Base-by-base conservation (phyloP, 208 protist genomes). In the Crithidia fasciculata region DNA sequence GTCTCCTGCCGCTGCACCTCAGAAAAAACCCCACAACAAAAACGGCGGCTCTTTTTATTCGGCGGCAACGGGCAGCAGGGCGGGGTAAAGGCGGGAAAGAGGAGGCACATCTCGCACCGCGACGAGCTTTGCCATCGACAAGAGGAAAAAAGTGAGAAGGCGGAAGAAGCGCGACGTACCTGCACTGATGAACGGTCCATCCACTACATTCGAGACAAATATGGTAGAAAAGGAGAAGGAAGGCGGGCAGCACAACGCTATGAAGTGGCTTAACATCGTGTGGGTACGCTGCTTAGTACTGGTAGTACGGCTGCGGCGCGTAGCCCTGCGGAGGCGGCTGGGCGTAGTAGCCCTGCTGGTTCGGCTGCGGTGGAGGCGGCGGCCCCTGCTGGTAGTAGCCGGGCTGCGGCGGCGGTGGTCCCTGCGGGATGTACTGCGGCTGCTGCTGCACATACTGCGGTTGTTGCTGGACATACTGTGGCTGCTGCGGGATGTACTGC, bases 241-340 rank as follows among this genome's bases (percentile, higher is more conserved):
- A 41, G 5, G 8, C 41, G 5, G 43, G 15, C 6, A 13, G 39
- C 28, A 65, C 12, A 2, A 49, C 58, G 9, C 15, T 2, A 16
- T 15, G 10, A 8, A 59, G 36, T 18, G 8, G 10, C 7, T 0
- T 59, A 59, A 59, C 7, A 2, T 39, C 15, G 55, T 16, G 12
- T 16, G 12, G 9, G 12, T 2, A 15, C 40, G 39, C 10, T 61
- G 37, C n/a, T n/a, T 58, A 77, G 56, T 77, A 77, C 18, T 66
- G 72, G 55, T 77, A 77, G 37, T 61, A 50, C 58, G 76, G 63
- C 64, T 74, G 73, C 28, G 79, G 75, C 0, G 69, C 45, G 70
- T 82, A 80, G 52, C 53, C 54, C 58, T 78, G 73, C 18, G 72
- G 74, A 5, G 82, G 82, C 10, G 65, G 59, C 50, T 54, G 59